These are phyloP conservation scores for Tolypocladium album DNA, from an alignment of 2,329 filamentous ascomycete genomes.

Conservation along the genomic window DNA sequence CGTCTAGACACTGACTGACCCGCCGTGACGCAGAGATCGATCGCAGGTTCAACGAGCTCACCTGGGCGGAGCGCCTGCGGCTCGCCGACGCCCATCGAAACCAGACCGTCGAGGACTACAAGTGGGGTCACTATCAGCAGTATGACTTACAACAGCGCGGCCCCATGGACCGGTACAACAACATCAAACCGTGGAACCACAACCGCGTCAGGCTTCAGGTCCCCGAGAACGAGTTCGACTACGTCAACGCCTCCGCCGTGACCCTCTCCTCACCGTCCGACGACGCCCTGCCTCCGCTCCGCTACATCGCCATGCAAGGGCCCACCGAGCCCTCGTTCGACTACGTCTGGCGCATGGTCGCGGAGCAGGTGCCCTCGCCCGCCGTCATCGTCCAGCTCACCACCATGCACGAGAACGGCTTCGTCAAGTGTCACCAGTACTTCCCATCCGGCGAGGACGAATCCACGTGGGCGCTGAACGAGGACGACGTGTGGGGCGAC, in stretches of 20 bases:
- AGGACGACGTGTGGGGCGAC: constrained; percentile 53
- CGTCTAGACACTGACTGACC: constrained; percentile 2
- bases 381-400: constrained; percentile 93
- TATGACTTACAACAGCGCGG: constrained; percentile 16
- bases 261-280: constrained; percentile 35
- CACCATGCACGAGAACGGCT: constrained; percentile 65
- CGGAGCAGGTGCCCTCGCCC: constrained; percentile 59
- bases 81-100: constrained; percentile 27
- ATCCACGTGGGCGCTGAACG: constrained; percentile 46
- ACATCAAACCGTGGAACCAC: constrained; percentile 82
- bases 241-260: constrained; percentile 75
- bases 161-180: constrained; percentile 69
- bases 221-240: constrained; percentile 60
- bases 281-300: constrained; percentile 27
- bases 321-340: constrained; percentile 66
- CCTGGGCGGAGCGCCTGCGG: constrained; percentile 41
- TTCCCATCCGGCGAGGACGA: constrained; percentile 54
- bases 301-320: constrained; percentile 90
- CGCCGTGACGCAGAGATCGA: constrained; percentile 29
- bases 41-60: constrained; percentile 40
- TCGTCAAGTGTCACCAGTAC: constrained; percentile 83
- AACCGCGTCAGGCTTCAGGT: constrained; percentile 77
- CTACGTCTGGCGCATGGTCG: constrained; percentile 94
- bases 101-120: constrained; percentile 17
- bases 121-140: constrained; percentile 25